Base-by-base conservation (phyloP, 495 filamentous ascomycete genomes). In the Cenococcum geophilum region DNA sequence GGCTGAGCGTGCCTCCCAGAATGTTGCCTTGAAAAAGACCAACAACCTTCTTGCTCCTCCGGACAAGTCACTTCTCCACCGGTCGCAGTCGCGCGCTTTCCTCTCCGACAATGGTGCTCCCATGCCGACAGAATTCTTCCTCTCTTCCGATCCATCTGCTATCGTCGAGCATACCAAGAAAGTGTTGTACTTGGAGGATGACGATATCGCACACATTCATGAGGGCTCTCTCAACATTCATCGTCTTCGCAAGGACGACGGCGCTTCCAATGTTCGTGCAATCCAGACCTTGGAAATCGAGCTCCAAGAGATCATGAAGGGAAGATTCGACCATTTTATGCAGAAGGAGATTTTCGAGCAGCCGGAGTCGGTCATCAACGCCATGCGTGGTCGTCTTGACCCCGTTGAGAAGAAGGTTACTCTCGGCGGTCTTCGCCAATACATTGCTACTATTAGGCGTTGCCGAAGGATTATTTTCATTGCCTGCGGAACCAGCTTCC, bases 341-440 rank as follows among this genome's bases (percentile, higher is more conserved):
- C 95, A 98, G 74, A 98, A 98, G 81, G 93, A 98, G 74, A 98
- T 98, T 71, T 98, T 97, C 75, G 93, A 98, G 79, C 93, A 98
- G 78, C 93, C 93, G 60, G 93, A 98, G 77, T 98, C 93, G 5
- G 90, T 98, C 60, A 86, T 98, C 77, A 98, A 98, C 81, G 97
- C 95, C 47, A 98, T 98, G 93, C 88, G 93, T 83, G 93, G 93
- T 74, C 95, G 93, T 76, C 78, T 98, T 64, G 95, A 98, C 73
- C 82, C 88, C 55, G 86, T 82, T 59, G 92, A 97, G 78, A 93
- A 95, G 82, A 85, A 82, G 55, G 92, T 98, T 52, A 98, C 92
- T 4, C 84, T 98, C 36, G 93, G 93, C 79, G 93, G 93, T 55
- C 81, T 98, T 55, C 85, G 95, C 63, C 92, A 93, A 66, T 97